Conservation (phyloP, 1,284 basidiomycete genomes). For the Ceratobasidium sp. region DNA sequence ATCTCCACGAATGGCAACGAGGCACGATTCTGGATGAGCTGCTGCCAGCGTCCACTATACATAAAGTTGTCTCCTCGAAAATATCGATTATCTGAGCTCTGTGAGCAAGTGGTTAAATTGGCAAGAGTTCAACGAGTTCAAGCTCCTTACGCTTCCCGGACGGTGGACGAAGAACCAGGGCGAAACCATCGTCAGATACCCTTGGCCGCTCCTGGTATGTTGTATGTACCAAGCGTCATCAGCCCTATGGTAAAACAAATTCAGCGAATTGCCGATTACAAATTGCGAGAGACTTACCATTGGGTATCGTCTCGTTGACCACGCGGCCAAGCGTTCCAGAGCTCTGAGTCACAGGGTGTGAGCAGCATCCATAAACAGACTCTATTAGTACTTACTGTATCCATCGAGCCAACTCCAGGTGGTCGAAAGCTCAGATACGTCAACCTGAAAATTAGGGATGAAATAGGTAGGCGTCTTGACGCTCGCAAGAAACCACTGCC, state of each 20-base stretch:
- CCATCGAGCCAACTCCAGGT: conserved; percentile 55
- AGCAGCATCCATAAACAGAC: background rate
- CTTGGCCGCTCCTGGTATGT: conserved; percentile 51
- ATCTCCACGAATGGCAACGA: conserved; percentile 54
- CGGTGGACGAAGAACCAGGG: conserved; percentile 58
- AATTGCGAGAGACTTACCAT: no score
- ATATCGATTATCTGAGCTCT: conserved; percentile 56
- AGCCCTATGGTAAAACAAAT: no score
- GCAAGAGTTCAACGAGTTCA: background rate
- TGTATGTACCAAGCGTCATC: conserved; percentile 49
- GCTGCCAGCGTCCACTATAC: conserved; percentile 55
- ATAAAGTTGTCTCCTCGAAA: conserved; percentile 56
- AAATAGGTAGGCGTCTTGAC: conserved; percentile 47
- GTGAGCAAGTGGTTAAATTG: background rate
- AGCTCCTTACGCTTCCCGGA: conserved; percentile 46
- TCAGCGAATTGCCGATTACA: no score
- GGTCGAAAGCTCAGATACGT: conserved; percentile 48
- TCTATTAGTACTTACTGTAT: conserved; percentile 25
- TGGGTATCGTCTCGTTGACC: conserved; percentile 50
- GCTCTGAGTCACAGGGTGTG: background rate
- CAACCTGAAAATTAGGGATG: conserved; percentile 54
- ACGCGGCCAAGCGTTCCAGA: conserved; percentile 46
- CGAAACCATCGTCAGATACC: conserved; percentile 57
- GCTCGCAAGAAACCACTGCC: conserved; percentile 11
- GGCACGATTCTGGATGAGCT: conserved; percentile 54